phyloP scores from a whole-genome alignment of 352 stramenopile genomes.

The Phytophthora podocarpi region DNA sequence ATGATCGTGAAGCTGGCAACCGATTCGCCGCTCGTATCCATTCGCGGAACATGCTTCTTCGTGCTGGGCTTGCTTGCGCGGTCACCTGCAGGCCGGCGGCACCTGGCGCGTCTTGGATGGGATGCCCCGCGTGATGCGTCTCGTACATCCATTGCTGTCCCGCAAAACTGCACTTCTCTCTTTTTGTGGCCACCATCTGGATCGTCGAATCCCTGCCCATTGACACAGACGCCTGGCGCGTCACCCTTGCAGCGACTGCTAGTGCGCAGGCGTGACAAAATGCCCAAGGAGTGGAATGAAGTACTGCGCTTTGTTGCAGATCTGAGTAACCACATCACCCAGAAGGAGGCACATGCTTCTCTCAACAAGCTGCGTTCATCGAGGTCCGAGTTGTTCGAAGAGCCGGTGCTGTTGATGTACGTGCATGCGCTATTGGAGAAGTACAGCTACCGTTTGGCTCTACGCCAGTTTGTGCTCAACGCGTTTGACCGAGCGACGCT shows the following conservation, averaged over 20 bases:
- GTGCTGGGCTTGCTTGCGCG: constrained; percentile 79
- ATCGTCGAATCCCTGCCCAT: constrained; percentile 32
- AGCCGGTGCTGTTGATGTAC: constrained; percentile 82
- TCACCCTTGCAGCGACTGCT: constrained; percentile 68
- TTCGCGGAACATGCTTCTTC: constrained; percentile 89
- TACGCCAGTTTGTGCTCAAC: constrained; percentile 89
- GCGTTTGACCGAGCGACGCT: constrained; percentile 75
- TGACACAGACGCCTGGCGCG: constrained; percentile 67
- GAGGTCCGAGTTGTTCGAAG: constrained; percentile 82
- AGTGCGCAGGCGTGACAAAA: constrained; percentile 49
- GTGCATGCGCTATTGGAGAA: constrained; percentile 83
- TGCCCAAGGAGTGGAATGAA: constrained; percentile 79
- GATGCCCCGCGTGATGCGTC: constrained; percentile 69
- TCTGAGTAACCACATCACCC: constrained; percentile 89
- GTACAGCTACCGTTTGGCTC: constrained; percentile 85
- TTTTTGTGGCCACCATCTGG: constrained; percentile 76
- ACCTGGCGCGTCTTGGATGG: constrained; percentile 80
- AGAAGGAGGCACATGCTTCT: constrained; percentile 87
- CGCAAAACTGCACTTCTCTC: constrained; percentile 78
- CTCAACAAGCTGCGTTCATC: constrained; percentile 81
- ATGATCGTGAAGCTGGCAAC: constrained; percentile 88
- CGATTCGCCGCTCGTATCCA: constrained; percentile 80
- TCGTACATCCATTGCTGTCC: constrained; percentile 79
- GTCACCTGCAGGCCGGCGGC: constrained; percentile 61
- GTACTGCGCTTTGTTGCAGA: constrained; percentile 79